Evolutionary conservation across 306 rosid genomes (phyloP).

Genomic region (Corylus avellana): DNA sequence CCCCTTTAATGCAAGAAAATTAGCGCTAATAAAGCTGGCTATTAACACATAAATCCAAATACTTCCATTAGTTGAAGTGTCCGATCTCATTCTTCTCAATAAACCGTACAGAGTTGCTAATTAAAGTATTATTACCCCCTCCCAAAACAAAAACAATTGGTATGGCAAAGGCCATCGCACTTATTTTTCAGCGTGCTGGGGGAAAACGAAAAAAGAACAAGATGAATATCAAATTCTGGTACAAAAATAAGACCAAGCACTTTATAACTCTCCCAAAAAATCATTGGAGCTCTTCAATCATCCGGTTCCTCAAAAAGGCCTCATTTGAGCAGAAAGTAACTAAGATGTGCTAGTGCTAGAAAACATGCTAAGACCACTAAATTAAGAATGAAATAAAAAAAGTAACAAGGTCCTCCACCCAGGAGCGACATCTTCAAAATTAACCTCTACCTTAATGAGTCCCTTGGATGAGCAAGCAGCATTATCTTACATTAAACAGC

Average conservation of each 20-base stretch:
- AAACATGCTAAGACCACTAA: not conserved
- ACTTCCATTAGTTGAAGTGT: not conserved
- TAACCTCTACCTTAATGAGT: constrained; percentile 29
- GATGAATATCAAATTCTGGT: not conserved
- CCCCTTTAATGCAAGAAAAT: too few species aligned
- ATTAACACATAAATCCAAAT: not conserved
- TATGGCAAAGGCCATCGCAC: not conserved
- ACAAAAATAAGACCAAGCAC: not conserved
- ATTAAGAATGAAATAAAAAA: not conserved
- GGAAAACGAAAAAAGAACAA: not conserved
- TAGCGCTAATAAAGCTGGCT: too few species aligned
- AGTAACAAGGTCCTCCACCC: constrained; percentile 1
- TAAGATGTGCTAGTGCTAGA: not conserved
- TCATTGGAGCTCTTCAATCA: not conserved
- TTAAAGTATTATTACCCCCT: too few species aligned
- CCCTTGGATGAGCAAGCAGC: constrained; percentile 21
- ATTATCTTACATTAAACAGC: constrained; percentile 42
- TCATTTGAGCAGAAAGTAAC: not conserved
- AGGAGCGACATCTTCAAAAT: constrained; percentile 25
- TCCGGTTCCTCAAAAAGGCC: not conserved
- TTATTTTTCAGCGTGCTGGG: not conserved
- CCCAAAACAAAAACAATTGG: too few species aligned
- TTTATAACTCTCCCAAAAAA: not conserved
- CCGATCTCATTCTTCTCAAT: too few species aligned
- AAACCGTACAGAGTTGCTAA: too few species aligned